These are phyloP conservation scores for Pseudogymnoascus sp. DNA, from an alignment of 2,329 filamentous ascomycete genomes.

Conservation along the genomic window DNA sequence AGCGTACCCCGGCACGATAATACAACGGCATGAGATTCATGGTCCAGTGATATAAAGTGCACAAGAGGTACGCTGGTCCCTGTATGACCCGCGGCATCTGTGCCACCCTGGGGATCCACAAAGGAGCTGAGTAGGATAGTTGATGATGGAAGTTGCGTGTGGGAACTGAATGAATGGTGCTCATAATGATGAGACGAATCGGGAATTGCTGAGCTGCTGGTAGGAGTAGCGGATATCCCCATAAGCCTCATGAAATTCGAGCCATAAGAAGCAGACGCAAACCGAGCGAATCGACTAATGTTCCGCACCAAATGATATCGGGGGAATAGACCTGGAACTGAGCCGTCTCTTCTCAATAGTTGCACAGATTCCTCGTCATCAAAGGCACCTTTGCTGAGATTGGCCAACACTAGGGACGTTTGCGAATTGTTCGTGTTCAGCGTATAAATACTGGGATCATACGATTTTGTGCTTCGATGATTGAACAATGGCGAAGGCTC, in stretches of 20 bases:
- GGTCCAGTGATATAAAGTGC: conserved; percentile 49
- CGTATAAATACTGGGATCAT: conserved; percentile 50
- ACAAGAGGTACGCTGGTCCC: conserved; percentile 47
- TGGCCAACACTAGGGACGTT: conserved; percentile 24
- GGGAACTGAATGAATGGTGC: conserved; percentile 55
- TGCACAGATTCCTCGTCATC: conserved; percentile 23
- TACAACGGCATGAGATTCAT: conserved; percentile 48
- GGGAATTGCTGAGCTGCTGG: conserved; percentile 29
- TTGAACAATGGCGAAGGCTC: conserved; percentile 18
- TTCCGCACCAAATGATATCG: conserved; percentile 52
- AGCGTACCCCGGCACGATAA: conserved; percentile 48
- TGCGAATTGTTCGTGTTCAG: conserved; percentile 40
- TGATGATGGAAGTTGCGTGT: conserved; percentile 49
- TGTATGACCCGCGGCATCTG: conserved; percentile 42
- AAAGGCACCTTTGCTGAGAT: conserved; percentile 22
- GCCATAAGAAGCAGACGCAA: conserved; percentile 59
- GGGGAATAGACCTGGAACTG: conserved; percentile 52
- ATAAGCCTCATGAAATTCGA: conserved; percentile 55
- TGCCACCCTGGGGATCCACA: conserved; percentile 46
- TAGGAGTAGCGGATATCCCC: conserved; percentile 48
- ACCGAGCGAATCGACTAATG: conserved; percentile 57
- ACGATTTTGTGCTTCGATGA: conserved; percentile 26
- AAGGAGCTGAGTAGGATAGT: conserved; percentile 51
- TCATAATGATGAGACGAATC: conserved; percentile 42
- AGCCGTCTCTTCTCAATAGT: conserved; percentile 38